These are phyloP conservation scores for Mycena metata DNA, from an alignment of 768 basidiomycete species.

Conservation along the genomic window DNA sequence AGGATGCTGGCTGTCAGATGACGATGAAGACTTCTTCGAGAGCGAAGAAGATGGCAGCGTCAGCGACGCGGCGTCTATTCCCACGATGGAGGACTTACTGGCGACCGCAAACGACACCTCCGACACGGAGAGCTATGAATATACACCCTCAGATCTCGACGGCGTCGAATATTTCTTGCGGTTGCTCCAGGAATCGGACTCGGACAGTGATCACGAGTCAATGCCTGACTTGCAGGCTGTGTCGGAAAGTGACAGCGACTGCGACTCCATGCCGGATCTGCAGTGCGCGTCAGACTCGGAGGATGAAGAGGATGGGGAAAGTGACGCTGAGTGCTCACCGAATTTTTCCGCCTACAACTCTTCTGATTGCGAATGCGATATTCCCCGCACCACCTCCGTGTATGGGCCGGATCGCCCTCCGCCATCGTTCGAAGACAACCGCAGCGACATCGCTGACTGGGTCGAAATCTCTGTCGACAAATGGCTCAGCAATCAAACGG, in stretches of 20 bases:
- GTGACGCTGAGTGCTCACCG: constrained; percentile 25
- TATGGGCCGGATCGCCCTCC: constrained; percentile 3
- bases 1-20: too few species aligned
- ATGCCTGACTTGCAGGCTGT: neutral
- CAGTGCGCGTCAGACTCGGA: constrained; percentile 1
- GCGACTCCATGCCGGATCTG: constrained; percentile 10
- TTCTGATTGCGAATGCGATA: too few species aligned
- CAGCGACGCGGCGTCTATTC: neutral
- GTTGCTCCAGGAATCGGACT: too few species aligned
- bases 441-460: neutral
- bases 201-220: neutral
- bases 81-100: too few species aligned
- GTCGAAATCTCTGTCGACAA: constrained; percentile 14
- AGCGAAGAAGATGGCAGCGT: constrained; percentile 15
- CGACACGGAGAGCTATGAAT: too few species aligned
- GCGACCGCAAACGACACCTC: too few species aligned
- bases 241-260: neutral
- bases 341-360: neutral
- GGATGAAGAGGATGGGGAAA: constrained; percentile 14
- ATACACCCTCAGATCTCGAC: too few species aligned
- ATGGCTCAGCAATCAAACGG: constrained; percentile 25
- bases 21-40: neutral
- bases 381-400: too few species aligned
- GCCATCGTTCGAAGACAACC: neutral
- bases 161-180: too few species aligned